Evolutionary conservation across 257 asterid species (phyloP), one percentile per base, ranked within the genome.

Genomic region (Nicotiana noctiflora): DNA sequence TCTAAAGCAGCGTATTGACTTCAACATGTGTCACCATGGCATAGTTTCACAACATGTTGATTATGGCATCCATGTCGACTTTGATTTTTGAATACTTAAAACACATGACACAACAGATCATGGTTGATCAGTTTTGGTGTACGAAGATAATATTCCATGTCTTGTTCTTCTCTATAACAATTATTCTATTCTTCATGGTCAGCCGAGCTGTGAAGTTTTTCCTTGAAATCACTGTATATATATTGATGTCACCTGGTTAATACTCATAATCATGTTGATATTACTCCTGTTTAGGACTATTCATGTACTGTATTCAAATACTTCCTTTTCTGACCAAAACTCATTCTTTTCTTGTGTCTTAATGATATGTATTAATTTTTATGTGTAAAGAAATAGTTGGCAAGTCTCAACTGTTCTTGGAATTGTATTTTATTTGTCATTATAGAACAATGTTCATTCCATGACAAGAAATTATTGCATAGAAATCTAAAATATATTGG

Each of bases 201-300:
- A 66, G 6, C 57, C 44, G 55, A 65, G 75, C 49, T 40, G 49
- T 66, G 75, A 9, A 66, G 11, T 25, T 66, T 32, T 11, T 1
- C 49, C 75, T 66, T 66, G 75, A 34, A 66, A 66, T n/a, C 76
- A 34, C 46, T 34, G 4, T 31, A 3, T 63, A 23, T 61, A 4
- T 59, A 9, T 59, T 68, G 56, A 67, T 68, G 76, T 37, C 76
- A 68, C 76, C 76, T 37, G 56, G 18, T n/a, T 68, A 68, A 68
- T 34, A 18, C 56, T 21, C 77, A 40, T 70, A 70, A 21, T 21
- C 23, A 70, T 70, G 56, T 70, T 19, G 76, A 68, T 68, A 19
- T 8, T 68, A 19, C 76, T 21, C n/a, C 19, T 68, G 55, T 40
- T 40, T 37, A 66, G 53, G 56, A n/a, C 3, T 68, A 37, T 37